phyloP scores from a whole-genome alignment of 257 asterid species.

The Jacaranda mimosifolia region DNA sequence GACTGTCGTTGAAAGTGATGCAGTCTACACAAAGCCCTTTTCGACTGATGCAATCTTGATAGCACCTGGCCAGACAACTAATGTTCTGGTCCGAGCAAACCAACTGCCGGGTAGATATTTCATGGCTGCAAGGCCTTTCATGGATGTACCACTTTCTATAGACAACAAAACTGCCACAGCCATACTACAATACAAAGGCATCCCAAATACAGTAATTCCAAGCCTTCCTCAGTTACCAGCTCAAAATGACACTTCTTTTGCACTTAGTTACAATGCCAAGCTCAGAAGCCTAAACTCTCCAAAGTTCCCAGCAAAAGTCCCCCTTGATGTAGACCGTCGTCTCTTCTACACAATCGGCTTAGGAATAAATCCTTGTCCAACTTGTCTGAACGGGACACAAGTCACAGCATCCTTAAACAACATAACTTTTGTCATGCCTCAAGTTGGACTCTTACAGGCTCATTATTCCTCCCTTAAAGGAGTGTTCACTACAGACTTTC shows the following conservation, averaged over 20 bases:
- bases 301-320: constrained; percentile 62
- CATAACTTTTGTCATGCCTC: constrained; percentile 53
- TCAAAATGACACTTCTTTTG: constrained; percentile 52
- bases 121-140: constrained; percentile 62
- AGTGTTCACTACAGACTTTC: constrained; percentile 51
- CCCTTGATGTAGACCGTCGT: constrained; percentile 54
- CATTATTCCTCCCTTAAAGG: constrained; percentile 34
- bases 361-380: constrained; percentile 61
- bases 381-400: constrained; percentile 50
- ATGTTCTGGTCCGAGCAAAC: constrained; percentile 61
- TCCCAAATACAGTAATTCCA: constrained; percentile 45
- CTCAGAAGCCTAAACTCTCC: constrained; percentile 54
- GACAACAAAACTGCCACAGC: constrained; percentile 69
- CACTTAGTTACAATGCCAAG: constrained; percentile 47
- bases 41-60: constrained; percentile 53
- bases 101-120: constrained; percentile 39
- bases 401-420: constrained; percentile 50
- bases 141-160: constrained; percentile 54
- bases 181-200: constrained; percentile 59
- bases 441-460: constrained; percentile 40
- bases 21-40: constrained; percentile 61
- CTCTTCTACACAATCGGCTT: constrained; percentile 59
- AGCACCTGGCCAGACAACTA: constrained; percentile 50
- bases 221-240: constrained; percentile 50
- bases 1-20: constrained; percentile 61